Percentiles rank a stretch among this genome's conserved stretches.
phyloP scores from a whole-genome alignment of 106 monocot species.

The Chionographis japonica region DNA sequence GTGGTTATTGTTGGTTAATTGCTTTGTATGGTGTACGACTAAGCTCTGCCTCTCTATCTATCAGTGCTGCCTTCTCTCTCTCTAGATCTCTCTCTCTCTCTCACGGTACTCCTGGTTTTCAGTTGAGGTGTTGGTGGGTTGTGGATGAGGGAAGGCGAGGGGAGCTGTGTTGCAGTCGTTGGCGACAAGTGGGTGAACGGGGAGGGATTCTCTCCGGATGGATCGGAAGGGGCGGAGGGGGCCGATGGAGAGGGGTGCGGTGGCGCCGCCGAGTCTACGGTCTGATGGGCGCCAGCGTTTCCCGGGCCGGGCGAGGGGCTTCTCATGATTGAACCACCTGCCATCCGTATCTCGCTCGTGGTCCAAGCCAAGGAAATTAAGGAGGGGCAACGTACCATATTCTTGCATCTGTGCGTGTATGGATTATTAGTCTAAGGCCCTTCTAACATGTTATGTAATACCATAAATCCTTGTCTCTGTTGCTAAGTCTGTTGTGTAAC shows the following conservation, averaged over 20 bases:
- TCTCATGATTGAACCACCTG: neutral
- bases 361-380: conserved; percentile 3
- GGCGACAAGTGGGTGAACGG: conserved; percentile 24
- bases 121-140: conserved; percentile 13
- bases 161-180: neutral
- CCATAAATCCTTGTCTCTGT: too few relatives aligned
- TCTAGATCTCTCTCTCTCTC: neutral
- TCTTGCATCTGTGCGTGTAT: too few relatives aligned
- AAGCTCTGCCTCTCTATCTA: conserved; percentile 10
- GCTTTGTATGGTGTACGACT: conserved; percentile 31
- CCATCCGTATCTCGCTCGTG: neutral
- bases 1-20: conserved; percentile 3
- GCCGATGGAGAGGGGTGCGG: neutral
- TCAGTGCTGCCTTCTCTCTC: neutral
- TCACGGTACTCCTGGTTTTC: conserved; percentile 10
- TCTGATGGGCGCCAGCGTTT: neutral
- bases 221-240: neutral
- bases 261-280: conserved; percentile 5
- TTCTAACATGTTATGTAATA: too few relatives aligned
- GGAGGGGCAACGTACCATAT: too few relatives aligned
- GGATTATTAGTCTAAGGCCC: too few relatives aligned
- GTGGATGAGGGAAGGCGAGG: conserved; percentile 4
- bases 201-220: neutral
- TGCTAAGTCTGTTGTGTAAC: too few relatives aligned
- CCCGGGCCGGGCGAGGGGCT: neutral